Evolutionary conservation across 108 stramenopile genomes (phyloP).

Genomic region (Discostella stelligeroides): DNA sequence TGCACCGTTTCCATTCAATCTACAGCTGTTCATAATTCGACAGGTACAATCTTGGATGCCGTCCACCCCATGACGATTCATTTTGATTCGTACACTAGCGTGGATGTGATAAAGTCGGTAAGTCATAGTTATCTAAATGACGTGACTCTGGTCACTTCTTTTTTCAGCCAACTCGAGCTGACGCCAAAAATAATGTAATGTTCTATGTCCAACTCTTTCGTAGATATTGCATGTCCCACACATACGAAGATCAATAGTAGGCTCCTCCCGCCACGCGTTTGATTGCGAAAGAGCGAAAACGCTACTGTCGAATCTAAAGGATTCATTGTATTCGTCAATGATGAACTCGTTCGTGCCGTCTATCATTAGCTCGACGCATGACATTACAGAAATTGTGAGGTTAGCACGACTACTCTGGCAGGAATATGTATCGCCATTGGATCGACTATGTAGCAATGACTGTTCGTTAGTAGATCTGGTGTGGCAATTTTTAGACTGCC

Average conservation of each 20-base stretch:
- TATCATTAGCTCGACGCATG: constrained; percentile 52
- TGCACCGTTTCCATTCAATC: neutral
- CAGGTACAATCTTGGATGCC: constrained; percentile 49
- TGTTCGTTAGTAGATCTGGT: constrained; percentile 1
- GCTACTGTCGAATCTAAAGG: constrained; percentile 15
- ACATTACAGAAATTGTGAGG: constrained; percentile 61
- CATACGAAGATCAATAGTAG: constrained; percentile 25
- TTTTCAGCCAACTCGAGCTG: neutral
- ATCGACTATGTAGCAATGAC: constrained; percentile 1
- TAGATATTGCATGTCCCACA: constrained; percentile 40
- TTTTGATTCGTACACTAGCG: constrained; percentile 53
- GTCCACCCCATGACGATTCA: constrained; percentile 54
- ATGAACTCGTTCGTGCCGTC: constrained; percentile 57
- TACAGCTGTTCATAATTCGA: constrained; percentile 40
- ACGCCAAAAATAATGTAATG: neutral
- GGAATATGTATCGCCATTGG: constrained; percentile 50
- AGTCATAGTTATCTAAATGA: too few relatives aligned
- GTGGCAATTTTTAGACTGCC: constrained; percentile 21
- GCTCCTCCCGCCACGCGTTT: constrained; percentile 16
- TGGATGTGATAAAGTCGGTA: constrained; percentile 35
- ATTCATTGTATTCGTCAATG: constrained; percentile 51
- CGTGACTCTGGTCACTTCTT: too few relatives aligned
- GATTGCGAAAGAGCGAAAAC: constrained; percentile 4
- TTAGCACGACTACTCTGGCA: constrained; percentile 66
- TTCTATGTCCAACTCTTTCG: neutral